Conservation (phyloP, 805 yeast species). For the Barnettozyma californica region DNA sequence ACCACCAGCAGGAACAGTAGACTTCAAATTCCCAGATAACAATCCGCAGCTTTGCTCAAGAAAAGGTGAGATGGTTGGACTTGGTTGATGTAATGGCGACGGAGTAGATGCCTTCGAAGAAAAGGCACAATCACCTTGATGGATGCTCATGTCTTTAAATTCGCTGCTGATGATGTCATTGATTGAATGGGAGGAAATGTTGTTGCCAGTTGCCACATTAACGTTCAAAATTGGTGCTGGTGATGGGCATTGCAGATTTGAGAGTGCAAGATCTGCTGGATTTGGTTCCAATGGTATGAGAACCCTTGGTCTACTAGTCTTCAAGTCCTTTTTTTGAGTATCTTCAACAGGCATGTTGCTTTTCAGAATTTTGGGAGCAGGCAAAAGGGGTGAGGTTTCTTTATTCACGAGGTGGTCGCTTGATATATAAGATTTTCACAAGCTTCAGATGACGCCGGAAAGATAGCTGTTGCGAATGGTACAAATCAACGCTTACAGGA, state of each 20-base stretch:
- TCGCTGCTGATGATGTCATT: conserved; percentile 21
- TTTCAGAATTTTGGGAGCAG: no score
- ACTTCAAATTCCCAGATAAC: conserved; percentile 13
- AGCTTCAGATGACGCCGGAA: no score
- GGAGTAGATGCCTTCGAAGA: background rate
- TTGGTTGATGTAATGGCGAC: conserved; percentile 3
- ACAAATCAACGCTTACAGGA: background rate
- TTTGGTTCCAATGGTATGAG: conserved; percentile 21
- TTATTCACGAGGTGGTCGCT: no score
- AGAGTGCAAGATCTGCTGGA: conserved; percentile 52
- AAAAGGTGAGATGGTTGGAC: background rate
- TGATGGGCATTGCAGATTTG: conserved; percentile 59
- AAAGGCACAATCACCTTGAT: background rate
- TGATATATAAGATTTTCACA: no score
- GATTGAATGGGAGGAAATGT: conserved; percentile 22
- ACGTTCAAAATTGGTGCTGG: conserved; percentile 63
- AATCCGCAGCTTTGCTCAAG: background rate
- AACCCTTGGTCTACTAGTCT: conserved; percentile 2
- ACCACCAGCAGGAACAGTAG: conserved; percentile 42
- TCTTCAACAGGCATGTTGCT: background rate
- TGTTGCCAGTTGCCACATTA: conserved; percentile 21
- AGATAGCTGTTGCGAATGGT: background rate
- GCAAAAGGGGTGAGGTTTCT: no score
- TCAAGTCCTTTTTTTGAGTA: background rate
- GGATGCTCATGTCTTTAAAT: conserved; percentile 7